Evolutionary conservation across 2,329 filamentous ascomycete genomes (phyloP).

Genomic region (Fusarium sp.): DNA sequence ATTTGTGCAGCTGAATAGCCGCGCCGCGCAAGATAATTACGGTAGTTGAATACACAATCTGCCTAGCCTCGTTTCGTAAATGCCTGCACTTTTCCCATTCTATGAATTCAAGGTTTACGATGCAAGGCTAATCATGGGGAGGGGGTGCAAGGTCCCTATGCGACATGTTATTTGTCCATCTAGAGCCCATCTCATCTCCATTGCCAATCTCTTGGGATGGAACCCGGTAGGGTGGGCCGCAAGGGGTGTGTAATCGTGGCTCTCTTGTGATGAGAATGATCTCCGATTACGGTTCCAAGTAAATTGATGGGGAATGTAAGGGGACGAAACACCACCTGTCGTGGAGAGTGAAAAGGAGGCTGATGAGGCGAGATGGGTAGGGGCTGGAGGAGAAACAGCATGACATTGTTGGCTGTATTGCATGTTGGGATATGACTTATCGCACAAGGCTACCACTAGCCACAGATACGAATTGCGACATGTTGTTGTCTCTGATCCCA

Average conservation of each 20-base stretch:
- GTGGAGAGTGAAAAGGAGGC: not conserved
- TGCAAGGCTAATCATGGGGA: not conserved
- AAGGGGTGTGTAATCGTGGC: not conserved
- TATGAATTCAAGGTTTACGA: slow-evolving; percentile 14
- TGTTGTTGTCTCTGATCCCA: not conserved
- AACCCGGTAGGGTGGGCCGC: slow-evolving; percentile 26
- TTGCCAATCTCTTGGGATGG: slow-evolving; percentile 8
- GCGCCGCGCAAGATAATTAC: not conserved
- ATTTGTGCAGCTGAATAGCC: slow-evolving; percentile 2
- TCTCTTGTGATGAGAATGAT: not conserved
- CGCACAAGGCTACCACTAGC: slow-evolving; percentile 16
- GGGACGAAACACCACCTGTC: not conserved
- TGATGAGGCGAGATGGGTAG: slow-evolving; percentile 15
- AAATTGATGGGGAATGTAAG: slow-evolving; percentile 10
- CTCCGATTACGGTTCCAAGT: slow-evolving; percentile 16
- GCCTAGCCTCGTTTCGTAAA: slow-evolving; percentile 20
- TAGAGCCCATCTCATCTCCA: slow-evolving; percentile 34
- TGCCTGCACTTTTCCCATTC: slow-evolving; percentile 1
- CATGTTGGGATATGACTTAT: slow-evolving; percentile 19
- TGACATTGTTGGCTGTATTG: not conserved
- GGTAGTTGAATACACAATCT: slow-evolving; percentile 10
- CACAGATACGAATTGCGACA: slow-evolving; percentile 18
- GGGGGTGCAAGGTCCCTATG: not conserved
- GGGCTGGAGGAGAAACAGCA: not conserved
- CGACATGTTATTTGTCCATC: slow-evolving; percentile 27